Evolutionary conservation across 495 filamentous ascomycete genomes (phyloP).

Genomic region (Hypoxylon trugodes): DNA sequence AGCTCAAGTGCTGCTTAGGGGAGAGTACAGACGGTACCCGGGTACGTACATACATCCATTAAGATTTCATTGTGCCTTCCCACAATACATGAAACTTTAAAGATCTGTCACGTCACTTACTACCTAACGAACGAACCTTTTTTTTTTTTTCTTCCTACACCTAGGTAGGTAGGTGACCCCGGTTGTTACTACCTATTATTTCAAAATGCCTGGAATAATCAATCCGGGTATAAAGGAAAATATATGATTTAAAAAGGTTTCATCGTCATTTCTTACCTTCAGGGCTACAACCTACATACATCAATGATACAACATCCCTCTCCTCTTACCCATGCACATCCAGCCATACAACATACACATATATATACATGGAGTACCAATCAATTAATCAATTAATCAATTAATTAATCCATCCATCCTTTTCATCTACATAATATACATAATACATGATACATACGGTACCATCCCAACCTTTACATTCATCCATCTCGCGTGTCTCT

Average conservation of each 20-base stretch:
- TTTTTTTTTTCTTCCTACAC: not conserved
- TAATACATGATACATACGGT: too few relatives aligned
- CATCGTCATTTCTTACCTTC: constrained; percentile 29
- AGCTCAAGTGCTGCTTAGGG: too few relatives aligned
- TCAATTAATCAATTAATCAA: too few relatives aligned
- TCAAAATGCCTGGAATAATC: not conserved
- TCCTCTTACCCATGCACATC: too few relatives aligned
- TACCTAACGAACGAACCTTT: not conserved
- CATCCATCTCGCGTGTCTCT: constrained; percentile 38
- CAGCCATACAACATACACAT: too few relatives aligned
- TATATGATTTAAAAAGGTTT: too few relatives aligned
- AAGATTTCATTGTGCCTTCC: constrained; percentile 1
- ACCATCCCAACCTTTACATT: constrained; percentile 4
- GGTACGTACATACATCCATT: not conserved
- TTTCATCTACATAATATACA: too few relatives aligned
- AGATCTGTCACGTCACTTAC: constrained; percentile 9
- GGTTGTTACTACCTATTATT: not conserved
- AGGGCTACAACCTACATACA: too few relatives aligned
- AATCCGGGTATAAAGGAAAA: constrained; percentile 8
- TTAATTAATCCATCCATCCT: too few relatives aligned
- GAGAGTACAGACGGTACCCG: too few relatives aligned
- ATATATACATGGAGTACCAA: too few relatives aligned
- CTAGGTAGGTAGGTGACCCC: not conserved
- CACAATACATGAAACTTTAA: not conserved
- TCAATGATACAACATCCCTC: too few relatives aligned